phyloP scores from a whole-genome alignment of 345 rosid species.

The Hirschfeldia incana region DNA sequence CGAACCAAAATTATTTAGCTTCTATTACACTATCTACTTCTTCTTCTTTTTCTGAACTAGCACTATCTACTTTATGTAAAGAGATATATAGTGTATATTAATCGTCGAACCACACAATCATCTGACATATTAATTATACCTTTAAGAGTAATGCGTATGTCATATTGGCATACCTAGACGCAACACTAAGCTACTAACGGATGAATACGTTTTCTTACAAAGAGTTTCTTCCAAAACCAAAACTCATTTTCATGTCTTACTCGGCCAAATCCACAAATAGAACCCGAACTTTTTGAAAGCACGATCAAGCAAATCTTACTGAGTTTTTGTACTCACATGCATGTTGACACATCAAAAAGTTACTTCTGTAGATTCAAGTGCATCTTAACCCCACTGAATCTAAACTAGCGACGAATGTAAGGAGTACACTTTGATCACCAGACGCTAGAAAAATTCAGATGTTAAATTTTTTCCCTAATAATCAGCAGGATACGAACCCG shows the following conservation, averaged over 20 bases:
- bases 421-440: too few relatives aligned
- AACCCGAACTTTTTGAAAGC: constrained; percentile 17
- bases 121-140: neutral
- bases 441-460: too few relatives aligned
- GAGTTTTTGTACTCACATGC: neutral
- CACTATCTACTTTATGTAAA: constrained; percentile 14
- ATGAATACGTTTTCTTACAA: constrained; percentile 22
- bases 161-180: constrained; percentile 8
- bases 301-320: neutral
- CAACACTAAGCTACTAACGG: constrained; percentile 32
- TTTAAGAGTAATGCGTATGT: constrained; percentile 17
- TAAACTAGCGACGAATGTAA: too few relatives aligned
- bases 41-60: neutral
- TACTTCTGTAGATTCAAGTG: too few relatives aligned
- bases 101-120: constrained; percentile 1
- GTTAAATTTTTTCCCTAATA: too few relatives aligned
- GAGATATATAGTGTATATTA: neutral
- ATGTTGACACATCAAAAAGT: neutral
- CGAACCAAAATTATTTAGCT: too few relatives aligned
- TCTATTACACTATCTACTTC: neutral
- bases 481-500: too few relatives aligned
- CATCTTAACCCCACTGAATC: too few relatives aligned
- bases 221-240: constrained; percentile 19
- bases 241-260: constrained; percentile 22
- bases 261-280: constrained; percentile 23